phyloP scores from a whole-genome alignment of 1,284 basidiomycete genomes.

The Vanrija humicola region DNA sequence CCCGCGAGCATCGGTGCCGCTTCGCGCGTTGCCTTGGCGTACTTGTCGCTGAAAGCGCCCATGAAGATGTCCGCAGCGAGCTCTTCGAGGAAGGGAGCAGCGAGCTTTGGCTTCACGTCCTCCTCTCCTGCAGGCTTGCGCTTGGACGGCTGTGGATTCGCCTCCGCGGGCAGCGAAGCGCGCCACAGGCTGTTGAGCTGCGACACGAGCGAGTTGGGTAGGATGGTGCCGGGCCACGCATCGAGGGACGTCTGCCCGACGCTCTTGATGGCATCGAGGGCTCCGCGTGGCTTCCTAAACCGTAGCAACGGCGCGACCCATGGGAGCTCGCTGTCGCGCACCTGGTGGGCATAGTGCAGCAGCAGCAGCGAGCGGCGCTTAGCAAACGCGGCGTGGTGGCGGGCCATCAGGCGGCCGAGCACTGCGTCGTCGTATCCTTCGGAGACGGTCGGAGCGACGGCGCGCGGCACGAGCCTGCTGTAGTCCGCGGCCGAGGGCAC shows the following conservation, averaged over 20 bases:
- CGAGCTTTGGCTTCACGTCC: too few species aligned
- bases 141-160: too few species aligned
- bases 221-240: conserved; percentile 9
- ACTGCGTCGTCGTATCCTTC: neutral
- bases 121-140: too few species aligned
- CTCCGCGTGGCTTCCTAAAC: neutral
- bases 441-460: neutral
- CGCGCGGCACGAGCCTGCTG: neutral
- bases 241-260: neutral
- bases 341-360: conserved; percentile 7
- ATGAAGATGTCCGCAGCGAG: conserved; percentile 10
- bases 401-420: conserved; percentile 6
- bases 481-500: neutral
- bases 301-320: neutral
- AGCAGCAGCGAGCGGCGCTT: conserved; percentile 8
- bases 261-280: neutral
- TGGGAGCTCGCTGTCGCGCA: conserved; percentile 7
- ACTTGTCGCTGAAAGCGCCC: conserved; percentile 8
- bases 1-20: neutral
- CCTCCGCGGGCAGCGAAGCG: neutral
- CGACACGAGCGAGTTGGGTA: conserved; percentile 7
- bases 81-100: conserved; percentile 3
- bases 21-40: neutral
- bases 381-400: conserved; percentile 3
- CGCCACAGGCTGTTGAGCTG: conserved; percentile 1